Conservation (phyloP, 495 filamentous ascomycete species). For the Hyaloscypha finlandica region DNA sequence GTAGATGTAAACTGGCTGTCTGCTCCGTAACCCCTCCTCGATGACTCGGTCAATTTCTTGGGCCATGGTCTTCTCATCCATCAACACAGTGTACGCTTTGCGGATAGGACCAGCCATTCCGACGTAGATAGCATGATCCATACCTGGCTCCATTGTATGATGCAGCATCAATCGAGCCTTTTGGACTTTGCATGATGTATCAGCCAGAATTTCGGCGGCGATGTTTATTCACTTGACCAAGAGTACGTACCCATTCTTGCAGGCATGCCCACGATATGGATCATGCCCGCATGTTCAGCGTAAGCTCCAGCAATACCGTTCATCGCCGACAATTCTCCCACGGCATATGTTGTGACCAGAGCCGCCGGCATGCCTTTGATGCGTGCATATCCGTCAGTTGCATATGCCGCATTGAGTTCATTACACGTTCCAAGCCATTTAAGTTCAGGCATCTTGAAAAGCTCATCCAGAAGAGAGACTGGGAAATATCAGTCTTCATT, state of each 20-base stretch:
- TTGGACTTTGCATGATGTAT: slow-evolving; percentile 25
- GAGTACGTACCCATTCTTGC: slow-evolving; percentile 44
- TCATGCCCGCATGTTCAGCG: slow-evolving; percentile 61
- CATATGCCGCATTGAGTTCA: slow-evolving; percentile 62
- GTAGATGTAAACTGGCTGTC: slow-evolving; percentile 31
- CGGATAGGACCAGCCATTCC: slow-evolving; percentile 43
- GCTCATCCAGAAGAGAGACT: slow-evolving; percentile 50
- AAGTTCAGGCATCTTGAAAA: slow-evolving; percentile 57
- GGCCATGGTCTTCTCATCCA: slow-evolving; percentile 34
- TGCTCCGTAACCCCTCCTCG: slow-evolving; percentile 29
- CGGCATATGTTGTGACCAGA: slow-evolving; percentile 68
- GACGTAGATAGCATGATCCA: slow-evolving; percentile 39
- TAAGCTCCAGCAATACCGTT: slow-evolving; percentile 70
- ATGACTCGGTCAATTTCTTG: slow-evolving; percentile 46
- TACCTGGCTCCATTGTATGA: slow-evolving; percentile 19
- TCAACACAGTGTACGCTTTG: slow-evolving; percentile 38
- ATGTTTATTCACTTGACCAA: background rate
- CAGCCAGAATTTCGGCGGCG: slow-evolving; percentile 27
- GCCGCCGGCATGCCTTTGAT: slow-evolving; percentile 63
- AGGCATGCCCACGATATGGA: slow-evolving; percentile 68
- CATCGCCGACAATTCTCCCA: slow-evolving; percentile 68
- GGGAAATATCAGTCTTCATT: background rate
- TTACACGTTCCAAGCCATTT: slow-evolving; percentile 71
- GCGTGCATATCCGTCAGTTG: slow-evolving; percentile 72
- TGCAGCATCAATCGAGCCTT: slow-evolving; percentile 17